Conservation (phyloP, 2,329 filamentous ascomycete genomes). For the Thelonectria discophora region DNA sequence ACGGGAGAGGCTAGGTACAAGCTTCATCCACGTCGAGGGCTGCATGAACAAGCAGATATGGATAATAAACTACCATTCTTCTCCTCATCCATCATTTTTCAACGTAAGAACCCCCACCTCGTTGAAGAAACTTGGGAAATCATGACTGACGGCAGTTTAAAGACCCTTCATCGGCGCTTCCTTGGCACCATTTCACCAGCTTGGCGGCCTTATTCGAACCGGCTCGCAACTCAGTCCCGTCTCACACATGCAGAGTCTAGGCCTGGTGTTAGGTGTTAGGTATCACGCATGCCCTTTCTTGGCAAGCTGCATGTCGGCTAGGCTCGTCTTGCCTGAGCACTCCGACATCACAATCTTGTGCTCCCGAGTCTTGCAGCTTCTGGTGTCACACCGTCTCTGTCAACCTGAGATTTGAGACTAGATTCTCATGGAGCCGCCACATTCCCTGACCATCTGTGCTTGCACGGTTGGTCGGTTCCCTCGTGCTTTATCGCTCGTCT, state of each 20-base stretch:
- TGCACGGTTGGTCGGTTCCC: conserved; percentile 8
- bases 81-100: neutral
- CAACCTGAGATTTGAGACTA: conserved; percentile 4
- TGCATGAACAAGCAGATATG: neutral
- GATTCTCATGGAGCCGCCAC: conserved; percentile 27
- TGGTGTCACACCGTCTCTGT: conserved; percentile 35
- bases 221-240: neutral
- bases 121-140: neutral
- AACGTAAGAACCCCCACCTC: neutral
- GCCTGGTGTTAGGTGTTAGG: no score
- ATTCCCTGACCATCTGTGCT: conserved; percentile 2
- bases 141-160: neutral
- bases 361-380: neutral
- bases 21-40: neutral
- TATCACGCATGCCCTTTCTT: neutral
- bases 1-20: neutral
- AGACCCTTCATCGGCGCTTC: no score
- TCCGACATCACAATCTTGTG: neutral
- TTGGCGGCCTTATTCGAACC: neutral
- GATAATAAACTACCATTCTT: neutral
- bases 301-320: neutral
- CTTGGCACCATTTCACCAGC: no score
- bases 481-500: conserved; percentile 36
- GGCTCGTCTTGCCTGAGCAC: neutral
- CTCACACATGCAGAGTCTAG: neutral